These are phyloP conservation scores for Blepharisma stoltei DNA, from an alignment of 73 alveolate species.

Conservation along the genomic window DNA sequence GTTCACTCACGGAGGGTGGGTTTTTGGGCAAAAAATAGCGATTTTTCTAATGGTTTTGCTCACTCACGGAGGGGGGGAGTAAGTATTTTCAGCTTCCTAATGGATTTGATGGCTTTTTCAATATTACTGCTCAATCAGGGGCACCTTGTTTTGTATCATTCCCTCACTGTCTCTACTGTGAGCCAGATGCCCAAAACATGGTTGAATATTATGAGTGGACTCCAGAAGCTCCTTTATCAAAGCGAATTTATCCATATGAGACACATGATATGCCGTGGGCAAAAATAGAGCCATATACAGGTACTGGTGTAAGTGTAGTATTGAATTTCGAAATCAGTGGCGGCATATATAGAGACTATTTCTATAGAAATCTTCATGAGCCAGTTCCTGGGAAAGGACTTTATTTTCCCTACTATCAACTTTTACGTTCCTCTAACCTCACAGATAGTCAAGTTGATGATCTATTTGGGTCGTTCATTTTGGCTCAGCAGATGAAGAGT, in stretches of 20 bases:
- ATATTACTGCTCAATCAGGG: constrained; percentile 8
- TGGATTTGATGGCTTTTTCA: constrained; percentile 26
- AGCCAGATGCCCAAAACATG: constrained; percentile 1
- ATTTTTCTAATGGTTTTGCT: no score
- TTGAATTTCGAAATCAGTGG: neutral
- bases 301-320: neutral
- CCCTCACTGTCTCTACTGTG: neutral
- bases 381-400: constrained; percentile 31
- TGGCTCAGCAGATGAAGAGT: neutral
- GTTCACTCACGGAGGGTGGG: no score
- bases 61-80: no score
- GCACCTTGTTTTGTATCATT: constrained; percentile 8
- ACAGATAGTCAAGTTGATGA: constrained; percentile 11
- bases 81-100: constrained; percentile 10
- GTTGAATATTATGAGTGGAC: neutral
- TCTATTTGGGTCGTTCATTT: neutral
- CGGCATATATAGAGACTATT: constrained; percentile 10
- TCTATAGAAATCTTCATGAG: neutral
- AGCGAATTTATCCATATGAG: neutral
- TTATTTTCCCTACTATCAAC: neutral
- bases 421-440: neutral
- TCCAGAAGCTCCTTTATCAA: neutral
- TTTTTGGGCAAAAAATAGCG: no score
- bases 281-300: constrained; percentile 4
- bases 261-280: constrained; percentile 4